Evolutionary conservation across 1,284 basidiomycete genomes (phyloP), one percentile per base, ranked within the genome.

Genomic region (Blastosporella zonata): DNA sequence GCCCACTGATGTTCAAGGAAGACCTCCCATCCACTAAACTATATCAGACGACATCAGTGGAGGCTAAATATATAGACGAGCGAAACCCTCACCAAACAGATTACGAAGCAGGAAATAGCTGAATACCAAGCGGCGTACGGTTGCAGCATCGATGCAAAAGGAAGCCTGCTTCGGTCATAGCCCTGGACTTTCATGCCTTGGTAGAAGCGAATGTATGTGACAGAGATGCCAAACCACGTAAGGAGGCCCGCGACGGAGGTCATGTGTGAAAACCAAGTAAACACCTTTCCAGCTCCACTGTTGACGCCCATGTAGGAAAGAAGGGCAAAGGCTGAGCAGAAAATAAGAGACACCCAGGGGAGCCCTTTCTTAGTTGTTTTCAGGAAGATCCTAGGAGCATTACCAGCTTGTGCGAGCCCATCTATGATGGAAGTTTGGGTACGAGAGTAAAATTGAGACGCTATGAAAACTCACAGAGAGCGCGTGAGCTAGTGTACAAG

Each of bases 221-320:
- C 55, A 28, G 74, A 75, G 61, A 95, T 94, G 52, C 83, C 88
- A 61, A 89, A 84, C 92, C 92, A 95, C 12, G 87, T 88, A 69
- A 90, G 75, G 47, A 81, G 67, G 15, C 79, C 48, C 31, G 79
- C 75, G 22, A 75, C 61, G 28, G 78, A 58, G 18, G 79, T 87
- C 83, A 92, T 83, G 69, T 85, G 88, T 38, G 81, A 63, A 58
- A 93, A 84, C 82, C 87, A 93, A 28, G 67, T 66, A 64, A 96
- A 91, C 33, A 92, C 87, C 35, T 63, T 72, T 33, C 84, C 83
- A 6, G 71, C 62, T 7, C 71, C 79, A 37, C 63, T 68, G 34
- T 71, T 75, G 46, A 87, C 71, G 34, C 78, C 82, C 79, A 90
- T 85, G 67, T 78, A 94, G 2, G 87, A 79, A 9, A 96, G 79